A percentile compares a stretch with the other conserved stretches of the same genome.
phyloP scores from a whole-genome alignment of 768 basidiomycete species.

The Arthromyces matolae region DNA sequence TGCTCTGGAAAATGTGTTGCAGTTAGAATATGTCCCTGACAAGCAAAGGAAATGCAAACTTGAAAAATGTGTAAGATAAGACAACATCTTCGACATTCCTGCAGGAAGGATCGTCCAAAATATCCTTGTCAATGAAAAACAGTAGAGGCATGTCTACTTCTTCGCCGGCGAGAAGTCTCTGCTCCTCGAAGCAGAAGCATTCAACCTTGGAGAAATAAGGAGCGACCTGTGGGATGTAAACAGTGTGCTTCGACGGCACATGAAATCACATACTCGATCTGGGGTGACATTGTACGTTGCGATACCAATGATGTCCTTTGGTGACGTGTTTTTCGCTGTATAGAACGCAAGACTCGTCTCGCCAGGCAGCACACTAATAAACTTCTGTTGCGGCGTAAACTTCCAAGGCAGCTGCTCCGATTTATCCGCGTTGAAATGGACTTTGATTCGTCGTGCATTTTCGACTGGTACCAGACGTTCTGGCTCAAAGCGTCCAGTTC shows the following conservation, averaged over 20 bases:
- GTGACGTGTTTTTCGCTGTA: conserved; percentile 81
- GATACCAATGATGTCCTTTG: conserved; percentile 92
- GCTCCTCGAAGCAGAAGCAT: conserved; percentile 99
- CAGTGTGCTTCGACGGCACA: neutral
- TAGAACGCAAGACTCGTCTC: conserved; percentile 98
- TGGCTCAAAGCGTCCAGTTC: conserved; percentile 78
- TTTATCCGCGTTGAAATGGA: conserved; percentile 93
- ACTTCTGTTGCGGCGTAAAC: conserved; percentile 88
- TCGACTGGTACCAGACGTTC: conserved; percentile 79
- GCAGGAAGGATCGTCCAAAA: conserved; percentile 89
- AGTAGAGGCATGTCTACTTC: conserved; percentile 97
- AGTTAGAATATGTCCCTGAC: neutral
- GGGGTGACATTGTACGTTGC: conserved; percentile 99
- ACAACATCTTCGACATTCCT: conserved; percentile 87
- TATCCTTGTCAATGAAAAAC: conserved; percentile 98
- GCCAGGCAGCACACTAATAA: conserved; percentile 87
- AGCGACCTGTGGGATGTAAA: conserved; percentile 64
- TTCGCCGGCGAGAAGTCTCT: conserved; percentile 89
- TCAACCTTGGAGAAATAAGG: conserved; percentile 99
- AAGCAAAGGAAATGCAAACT: conserved; percentile 41
- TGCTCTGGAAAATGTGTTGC: conserved; percentile 49
- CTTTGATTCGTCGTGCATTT: conserved; percentile 73
- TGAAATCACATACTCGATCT: conserved; percentile 64
- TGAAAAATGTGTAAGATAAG: conserved; percentile 96
- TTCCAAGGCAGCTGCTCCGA: conserved; percentile 89